Percentiles rank a stretch among this genome's conserved stretches.
These are phyloP conservation scores for Trichoderma hamatum DNA, from an alignment of 2,329 filamentous ascomycete species.

Conservation along the genomic window DNA sequence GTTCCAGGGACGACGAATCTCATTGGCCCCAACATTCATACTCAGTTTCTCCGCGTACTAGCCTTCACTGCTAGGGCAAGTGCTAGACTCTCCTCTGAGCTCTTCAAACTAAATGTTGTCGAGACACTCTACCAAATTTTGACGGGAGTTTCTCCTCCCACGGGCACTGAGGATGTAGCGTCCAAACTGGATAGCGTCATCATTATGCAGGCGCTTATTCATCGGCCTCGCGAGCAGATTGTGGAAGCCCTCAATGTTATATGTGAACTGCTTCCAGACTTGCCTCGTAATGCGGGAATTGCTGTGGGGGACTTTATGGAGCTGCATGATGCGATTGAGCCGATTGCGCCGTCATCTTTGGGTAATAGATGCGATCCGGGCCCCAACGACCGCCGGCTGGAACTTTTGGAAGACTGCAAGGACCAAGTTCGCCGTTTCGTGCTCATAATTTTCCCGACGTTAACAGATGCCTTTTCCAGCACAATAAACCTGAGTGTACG, in stretches of 20 bases:
- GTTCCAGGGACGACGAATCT: conserved; percentile 94
- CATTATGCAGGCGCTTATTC: conserved; percentile 98
- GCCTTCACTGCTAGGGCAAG: conserved; percentile 90
- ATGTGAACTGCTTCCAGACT: conserved; percentile 84
- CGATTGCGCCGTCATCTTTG: conserved; percentile 44
- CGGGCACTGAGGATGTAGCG: conserved; percentile 73
- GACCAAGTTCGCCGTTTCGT: conserved; percentile 88
- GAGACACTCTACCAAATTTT: conserved; percentile 97
- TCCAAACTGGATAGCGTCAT: conserved; percentile 93
- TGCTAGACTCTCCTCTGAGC: conserved; percentile 80
- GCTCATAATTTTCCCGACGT: conserved; percentile 86
- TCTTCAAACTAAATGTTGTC: conserved; percentile 95
- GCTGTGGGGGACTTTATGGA: conserved; percentile 50
- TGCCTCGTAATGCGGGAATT: conserved; percentile 60
- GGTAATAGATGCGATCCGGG: conserved; percentile 45
- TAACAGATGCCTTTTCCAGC: conserved; percentile 96
- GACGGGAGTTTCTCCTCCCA: conserved; percentile 90
- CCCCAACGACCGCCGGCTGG: conserved; percentile 78
- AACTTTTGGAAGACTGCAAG: conserved; percentile 80
- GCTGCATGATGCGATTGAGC: conserved; percentile 44
- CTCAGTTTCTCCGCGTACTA: conserved; percentile 89
- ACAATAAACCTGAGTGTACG: conserved; percentile 94
- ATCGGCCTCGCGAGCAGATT: conserved; percentile 92
- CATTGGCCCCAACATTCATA: conserved; percentile 92
- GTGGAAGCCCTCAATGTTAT: conserved; percentile 97